Percentiles rank a stretch among this genome's conserved stretches.
phyloP scores from a whole-genome alignment of 2,329 filamentous ascomycete species.

The Leptographium procerum region DNA sequence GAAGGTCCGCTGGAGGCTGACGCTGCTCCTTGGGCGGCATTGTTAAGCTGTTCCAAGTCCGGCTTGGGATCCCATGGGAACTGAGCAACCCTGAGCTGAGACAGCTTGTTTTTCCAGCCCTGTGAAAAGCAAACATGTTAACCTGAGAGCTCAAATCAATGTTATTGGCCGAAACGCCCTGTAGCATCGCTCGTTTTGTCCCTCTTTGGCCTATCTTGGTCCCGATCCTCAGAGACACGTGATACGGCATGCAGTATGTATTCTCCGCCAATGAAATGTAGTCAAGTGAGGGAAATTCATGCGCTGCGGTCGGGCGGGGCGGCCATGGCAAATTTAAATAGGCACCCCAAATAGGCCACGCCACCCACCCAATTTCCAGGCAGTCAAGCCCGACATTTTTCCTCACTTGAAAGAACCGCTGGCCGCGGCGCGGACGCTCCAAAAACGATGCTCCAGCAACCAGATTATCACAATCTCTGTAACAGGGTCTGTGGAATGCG shows the following conservation, averaged over 20 bases:
- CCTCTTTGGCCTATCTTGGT: background rate
- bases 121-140: slow-evolving; percentile 24
- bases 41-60: slow-evolving; percentile 35
- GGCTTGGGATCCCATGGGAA: slow-evolving; percentile 95
- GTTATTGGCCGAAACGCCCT: background rate
- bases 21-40: background rate
- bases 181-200: background rate
- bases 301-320: slow-evolving; percentile 12
- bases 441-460: background rate
- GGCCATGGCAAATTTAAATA: slow-evolving; percentile 14
- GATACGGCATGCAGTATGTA: background rate
- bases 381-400: background rate
- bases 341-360: slow-evolving; percentile 3
- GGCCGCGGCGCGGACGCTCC: background rate
- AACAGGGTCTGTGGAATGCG: background rate
- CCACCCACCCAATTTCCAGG: background rate
- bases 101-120: slow-evolving; percentile 92
- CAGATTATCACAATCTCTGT: background rate
- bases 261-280: background rate
- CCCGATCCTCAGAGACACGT: background rate
- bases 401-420: background rate
- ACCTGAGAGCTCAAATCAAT: background rate
- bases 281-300: slow-evolving; percentile 9
- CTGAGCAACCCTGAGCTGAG: slow-evolving; percentile 68
- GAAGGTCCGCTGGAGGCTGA: background rate